phyloP scores from a whole-genome alignment of 768 basidiomycete genomes.

The Mycena amicta region DNA sequence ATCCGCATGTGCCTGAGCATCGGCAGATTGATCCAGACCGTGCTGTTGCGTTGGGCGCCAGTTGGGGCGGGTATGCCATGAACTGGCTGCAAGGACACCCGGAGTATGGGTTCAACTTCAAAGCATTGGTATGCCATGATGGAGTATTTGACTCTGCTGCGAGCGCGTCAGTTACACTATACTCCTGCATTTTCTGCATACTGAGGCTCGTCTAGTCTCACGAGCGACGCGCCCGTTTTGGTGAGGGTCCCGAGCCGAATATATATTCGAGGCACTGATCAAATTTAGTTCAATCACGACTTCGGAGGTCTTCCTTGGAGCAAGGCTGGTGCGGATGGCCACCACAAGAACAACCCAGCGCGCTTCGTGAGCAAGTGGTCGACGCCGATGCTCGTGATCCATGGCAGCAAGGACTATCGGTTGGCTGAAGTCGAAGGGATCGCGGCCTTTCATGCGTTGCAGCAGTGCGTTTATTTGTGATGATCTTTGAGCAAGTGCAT shows the following conservation, averaged over 20 bases:
- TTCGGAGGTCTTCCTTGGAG: conserved; percentile 87
- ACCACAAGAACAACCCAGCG: conserved; percentile 74
- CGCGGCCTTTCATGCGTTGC: neutral
- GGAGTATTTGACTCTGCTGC: conserved; percentile 83
- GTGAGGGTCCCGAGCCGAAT: conserved; percentile 54
- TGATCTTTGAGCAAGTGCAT: neutral
- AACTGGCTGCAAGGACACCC: conserved; percentile 97
- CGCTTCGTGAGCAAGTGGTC: conserved; percentile 85
- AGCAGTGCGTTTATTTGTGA: neutral
- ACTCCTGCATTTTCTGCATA: too few species aligned
- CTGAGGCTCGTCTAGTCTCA: too few species aligned
- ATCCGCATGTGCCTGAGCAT: neutral
- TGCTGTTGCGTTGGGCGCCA: conserved; percentile 78
- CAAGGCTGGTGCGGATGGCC: conserved; percentile 50
- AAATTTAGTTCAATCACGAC: conserved; percentile 77
- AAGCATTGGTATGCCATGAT: conserved; percentile 88
- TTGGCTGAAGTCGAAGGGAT: conserved; percentile 71
- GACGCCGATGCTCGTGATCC: conserved; percentile 85
- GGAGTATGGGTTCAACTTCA: conserved; percentile 86
- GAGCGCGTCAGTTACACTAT: conserved; percentile 46
- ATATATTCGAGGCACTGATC: too few species aligned
- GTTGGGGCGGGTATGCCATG: conserved; percentile 88
- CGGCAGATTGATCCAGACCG: conserved; percentile 72
- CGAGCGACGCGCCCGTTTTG: conserved; percentile 91
- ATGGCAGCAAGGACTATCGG: conserved; percentile 87